Base-by-base conservation (phyloP, 108 stramenopile genomes). In the Cyclotella kingstonii region DNA sequence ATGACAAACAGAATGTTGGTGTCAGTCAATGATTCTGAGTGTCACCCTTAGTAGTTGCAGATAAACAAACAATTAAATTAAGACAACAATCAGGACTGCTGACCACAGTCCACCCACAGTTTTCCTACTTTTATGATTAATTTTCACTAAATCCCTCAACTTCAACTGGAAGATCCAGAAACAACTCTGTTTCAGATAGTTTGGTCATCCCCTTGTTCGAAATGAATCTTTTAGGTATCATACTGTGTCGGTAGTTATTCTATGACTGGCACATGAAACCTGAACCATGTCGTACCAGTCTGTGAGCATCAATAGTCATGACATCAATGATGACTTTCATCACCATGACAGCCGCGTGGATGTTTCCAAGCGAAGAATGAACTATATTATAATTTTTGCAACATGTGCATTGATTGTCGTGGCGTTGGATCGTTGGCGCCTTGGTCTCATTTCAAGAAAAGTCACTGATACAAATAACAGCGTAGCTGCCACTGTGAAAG, bases 271-370 rank as follows among this genome's bases (percentile, higher is more conserved):
- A 48, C 47, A 22, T 25, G 47, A 44, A 48, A 7, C 23, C 2
- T 48, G 47, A 25, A 48, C 47, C 23, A 52, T 52, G 51, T 17
- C 51, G 9, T 52, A 52, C 51, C 51, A 52, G 34, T 52, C 51
- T 3, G 34, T 52, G 31, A 33, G 51, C n/a, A 52, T 52, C 51
- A 52, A 52, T 26, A 4, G 14, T 25, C 19, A 49, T 15, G 21
- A 52, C n/a, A n/a, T n/a, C n/a, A 33, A 33, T 33, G 51, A 33
- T 14, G 4, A 33, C n/a, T 2, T 34, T 33, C 4, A 44, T 17
- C 28, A 29, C 19, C 9, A 22, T 48, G 26, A n/a, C 47, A 27
- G 26, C 47, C 7, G 5, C 23, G 26, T 9, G 14, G 18, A 23
- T 33, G 2, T 17, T 12, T 21, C 23, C 28, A 7, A 29, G n/a